Percentiles rank a stretch among this genome's conserved stretches.
Conservation (phyloP, 176 grass and related monocot species). For the Eragrostis curvula region DNA sequence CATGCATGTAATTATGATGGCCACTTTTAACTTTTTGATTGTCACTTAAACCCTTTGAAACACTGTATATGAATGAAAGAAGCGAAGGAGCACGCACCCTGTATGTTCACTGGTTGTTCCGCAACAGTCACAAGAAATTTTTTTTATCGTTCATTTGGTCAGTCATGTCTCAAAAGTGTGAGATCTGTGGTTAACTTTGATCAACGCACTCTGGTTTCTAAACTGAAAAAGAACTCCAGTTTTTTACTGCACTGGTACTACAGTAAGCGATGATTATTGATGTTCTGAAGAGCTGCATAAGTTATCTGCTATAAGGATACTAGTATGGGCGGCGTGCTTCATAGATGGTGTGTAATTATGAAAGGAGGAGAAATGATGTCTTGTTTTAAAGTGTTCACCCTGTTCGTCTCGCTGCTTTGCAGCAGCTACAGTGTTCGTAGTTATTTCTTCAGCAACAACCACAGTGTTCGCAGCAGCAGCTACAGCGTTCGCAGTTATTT, state of each 20-base stretch:
- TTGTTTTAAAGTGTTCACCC: too few relatives aligned
- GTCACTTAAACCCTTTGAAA: not conserved
- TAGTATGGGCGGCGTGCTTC: too few relatives aligned
- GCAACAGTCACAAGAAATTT: too few relatives aligned
- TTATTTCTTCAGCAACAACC: too few relatives aligned
- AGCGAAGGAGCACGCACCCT: not conserved
- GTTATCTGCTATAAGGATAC: not conserved
- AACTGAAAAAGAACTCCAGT: not conserved
- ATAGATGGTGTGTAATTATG: not conserved
- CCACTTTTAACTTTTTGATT: too few relatives aligned
- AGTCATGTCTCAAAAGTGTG: too few relatives aligned
- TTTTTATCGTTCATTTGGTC: too few relatives aligned
- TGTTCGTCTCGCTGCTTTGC: too few relatives aligned
- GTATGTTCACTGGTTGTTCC: not conserved
- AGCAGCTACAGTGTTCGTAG: too few relatives aligned
- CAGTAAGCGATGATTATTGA: not conserved
- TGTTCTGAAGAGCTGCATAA: not conserved
- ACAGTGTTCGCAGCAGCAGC: too few relatives aligned
- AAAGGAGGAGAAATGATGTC: not conserved
- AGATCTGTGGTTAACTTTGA: not conserved
- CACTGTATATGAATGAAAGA: not conserved
- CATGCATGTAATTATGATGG: too few relatives aligned
- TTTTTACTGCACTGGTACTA: not conserved
- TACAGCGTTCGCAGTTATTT: too few relatives aligned
- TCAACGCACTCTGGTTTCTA: not conserved